Evolutionary conservation across 176 grass and related monocot genomes (phyloP), one percentile per base, ranked within the genome.

Genomic region (Zoysia japonica): DNA sequence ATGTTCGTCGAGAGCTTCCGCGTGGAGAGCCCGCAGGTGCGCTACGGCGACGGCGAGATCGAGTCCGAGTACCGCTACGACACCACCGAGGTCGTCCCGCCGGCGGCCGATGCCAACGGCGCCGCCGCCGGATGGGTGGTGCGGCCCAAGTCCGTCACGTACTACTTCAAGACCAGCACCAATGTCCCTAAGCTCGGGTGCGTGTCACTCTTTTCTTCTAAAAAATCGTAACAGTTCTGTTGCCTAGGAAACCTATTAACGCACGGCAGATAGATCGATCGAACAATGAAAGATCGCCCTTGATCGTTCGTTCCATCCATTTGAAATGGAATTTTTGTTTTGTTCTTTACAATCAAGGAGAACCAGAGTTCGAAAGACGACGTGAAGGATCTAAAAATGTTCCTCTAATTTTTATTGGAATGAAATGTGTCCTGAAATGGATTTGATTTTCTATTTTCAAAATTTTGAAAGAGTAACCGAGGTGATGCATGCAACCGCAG

Each of bases 1-100:
- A 97, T 97, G 93, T 93, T 97, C 75, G 68, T 97, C 38, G 93
- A 97, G 84, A 71, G 86, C 13, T 97, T 97, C 79, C 87, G 77
- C 37, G 93, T 93, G 38, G 86, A 97, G 36, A 97, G 93, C 81
- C 88, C 93, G 39, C 70, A 44, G 45, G 90, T 97, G 56, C 78
- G 67, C 61, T 97, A 97, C 61, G 82, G 86, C 46, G 88, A 82
- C 38, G 80, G 50, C 8, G 86, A 93, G 83, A 97, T 97, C 84
- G 88, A 93, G 43, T 89, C 94, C 35, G 80, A 85, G 84, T 97
- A 97, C 91, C 61, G 80, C 49, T 97, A 97, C 76, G 84, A 93
- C 74, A 97, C 94, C 16, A 97, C 91, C 3, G 86, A 97, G 71
- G 73, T 97, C 71, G 86, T 89, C 39, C 88, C 72, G 88, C 80